Conservation (phyloP, 345 rosid genomes). For the Eucalyptus cloeziana region DNA sequence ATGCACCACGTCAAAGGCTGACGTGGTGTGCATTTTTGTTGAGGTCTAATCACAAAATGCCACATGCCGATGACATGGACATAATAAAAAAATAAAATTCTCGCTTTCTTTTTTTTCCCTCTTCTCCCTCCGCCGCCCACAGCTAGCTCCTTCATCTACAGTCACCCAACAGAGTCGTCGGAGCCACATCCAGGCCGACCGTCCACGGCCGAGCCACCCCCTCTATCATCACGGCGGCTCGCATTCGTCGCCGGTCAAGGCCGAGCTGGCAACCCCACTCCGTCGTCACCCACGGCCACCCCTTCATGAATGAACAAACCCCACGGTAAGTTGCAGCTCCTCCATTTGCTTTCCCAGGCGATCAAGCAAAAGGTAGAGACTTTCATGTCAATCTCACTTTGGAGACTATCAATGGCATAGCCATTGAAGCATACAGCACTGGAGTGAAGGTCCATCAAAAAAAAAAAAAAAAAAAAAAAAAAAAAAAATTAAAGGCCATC, state of each 20-base stretch:
- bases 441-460: no score
- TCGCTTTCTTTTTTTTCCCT: rapidly evolving
- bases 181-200: not conserved
- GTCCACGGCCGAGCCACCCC: not conserved
- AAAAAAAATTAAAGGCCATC: no score
- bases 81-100: no score
- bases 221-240: rapidly evolving
- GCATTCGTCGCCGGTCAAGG: not conserved
- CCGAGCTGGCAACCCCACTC: not conserved
- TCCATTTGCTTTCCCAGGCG: not conserved
- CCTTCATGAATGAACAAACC: not conserved
- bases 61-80: not conserved
- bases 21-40: not conserved
- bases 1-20: not conserved
- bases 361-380: no score
- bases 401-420: no score
- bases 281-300: not conserved
- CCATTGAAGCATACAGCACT: no score
- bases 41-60: not conserved
- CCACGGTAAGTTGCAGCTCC: not conserved
- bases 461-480: no score
- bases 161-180: not conserved
- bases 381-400: no score
- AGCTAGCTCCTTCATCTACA: not conserved
- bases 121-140: not conserved